phyloP scores from a whole-genome alignment of 2,329 filamentous ascomycete genomes.

The Geosmithia flava region DNA sequence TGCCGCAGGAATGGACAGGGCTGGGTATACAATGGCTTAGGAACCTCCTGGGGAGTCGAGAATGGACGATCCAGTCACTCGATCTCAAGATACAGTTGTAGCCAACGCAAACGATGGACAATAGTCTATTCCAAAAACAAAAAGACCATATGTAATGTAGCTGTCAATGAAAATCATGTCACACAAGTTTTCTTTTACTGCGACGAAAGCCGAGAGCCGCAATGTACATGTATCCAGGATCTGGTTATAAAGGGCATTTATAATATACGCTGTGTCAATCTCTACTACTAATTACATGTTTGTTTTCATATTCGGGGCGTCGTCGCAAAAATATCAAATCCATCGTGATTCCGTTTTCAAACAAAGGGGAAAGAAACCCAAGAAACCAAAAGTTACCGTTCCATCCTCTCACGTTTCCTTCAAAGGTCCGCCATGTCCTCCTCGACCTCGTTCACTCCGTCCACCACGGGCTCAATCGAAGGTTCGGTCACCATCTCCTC shows the following conservation, averaged over 20 bases:
- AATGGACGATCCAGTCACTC: conserved; percentile 86
- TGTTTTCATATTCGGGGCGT: background rate
- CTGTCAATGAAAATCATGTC: no score
- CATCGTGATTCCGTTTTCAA: background rate
- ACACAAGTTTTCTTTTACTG: no score
- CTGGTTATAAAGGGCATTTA: background rate
- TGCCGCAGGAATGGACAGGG: conserved; percentile 59
- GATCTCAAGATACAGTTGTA: conserved; percentile 73
- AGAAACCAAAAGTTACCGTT: background rate
- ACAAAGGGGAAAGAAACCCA: background rate
- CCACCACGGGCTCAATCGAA: background rate
- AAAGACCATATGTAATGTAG: no score
- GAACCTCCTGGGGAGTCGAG: conserved; percentile 66
- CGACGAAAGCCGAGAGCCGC: no score
- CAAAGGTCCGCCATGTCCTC: background rate
- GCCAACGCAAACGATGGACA: background rate
- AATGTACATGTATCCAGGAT: background rate
- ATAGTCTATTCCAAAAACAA: no score
- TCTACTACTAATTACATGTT: background rate
- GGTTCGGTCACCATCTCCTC: background rate
- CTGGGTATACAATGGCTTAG: conserved; percentile 78
- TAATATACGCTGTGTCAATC: background rate
- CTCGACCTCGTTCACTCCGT: background rate
- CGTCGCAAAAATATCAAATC: background rate
- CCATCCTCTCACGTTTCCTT: background rate